Conservation (phyloP, 805 yeast species). For the Debaryomyces prosopidis region DNA sequence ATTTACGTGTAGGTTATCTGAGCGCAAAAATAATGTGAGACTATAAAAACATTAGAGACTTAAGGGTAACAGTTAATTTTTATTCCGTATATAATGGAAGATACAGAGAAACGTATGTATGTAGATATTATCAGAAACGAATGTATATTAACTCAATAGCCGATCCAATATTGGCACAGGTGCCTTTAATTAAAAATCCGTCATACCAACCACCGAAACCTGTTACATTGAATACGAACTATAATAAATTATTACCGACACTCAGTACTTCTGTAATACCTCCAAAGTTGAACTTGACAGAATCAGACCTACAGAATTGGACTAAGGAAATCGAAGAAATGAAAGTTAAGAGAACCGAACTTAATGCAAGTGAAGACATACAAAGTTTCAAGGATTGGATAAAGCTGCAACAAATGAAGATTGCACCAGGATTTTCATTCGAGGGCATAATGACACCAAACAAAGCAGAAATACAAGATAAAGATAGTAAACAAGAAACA, state of each 20-base stretch:
- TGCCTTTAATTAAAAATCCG: constrained; percentile 58
- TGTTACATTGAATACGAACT: constrained; percentile 51
- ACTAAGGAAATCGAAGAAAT: constrained; percentile 17
- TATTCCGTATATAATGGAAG: constrained; percentile 14
- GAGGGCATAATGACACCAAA: constrained; percentile 33
- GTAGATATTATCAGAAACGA: neutral
- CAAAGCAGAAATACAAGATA: constrained; percentile 8
- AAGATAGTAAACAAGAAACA: neutral
- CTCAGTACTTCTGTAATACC: constrained; percentile 35
- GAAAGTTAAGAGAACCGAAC: constrained; percentile 8
- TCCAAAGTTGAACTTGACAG: constrained; percentile 31
- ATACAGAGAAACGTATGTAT: constrained; percentile 23
- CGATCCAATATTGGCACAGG: constrained; percentile 50
- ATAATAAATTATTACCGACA: constrained; percentile 38
- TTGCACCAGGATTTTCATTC: constrained; percentile 42
- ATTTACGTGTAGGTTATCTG: neutral
- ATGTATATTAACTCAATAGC: constrained; percentile 23
- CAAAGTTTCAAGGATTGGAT: constrained; percentile 30
- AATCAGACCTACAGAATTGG: constrained; percentile 30
- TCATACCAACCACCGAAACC: constrained; percentile 54
- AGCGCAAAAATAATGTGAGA: neutral
- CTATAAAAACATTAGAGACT: neutral
- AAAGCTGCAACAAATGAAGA: constrained; percentile 26
- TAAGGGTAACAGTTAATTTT: neutral
- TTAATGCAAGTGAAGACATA: constrained; percentile 12